Percentiles rank a stretch among this genome's conserved stretches.
Conservation (phyloP, 208 protist genomes). For the Crithidia bombi region DNA sequence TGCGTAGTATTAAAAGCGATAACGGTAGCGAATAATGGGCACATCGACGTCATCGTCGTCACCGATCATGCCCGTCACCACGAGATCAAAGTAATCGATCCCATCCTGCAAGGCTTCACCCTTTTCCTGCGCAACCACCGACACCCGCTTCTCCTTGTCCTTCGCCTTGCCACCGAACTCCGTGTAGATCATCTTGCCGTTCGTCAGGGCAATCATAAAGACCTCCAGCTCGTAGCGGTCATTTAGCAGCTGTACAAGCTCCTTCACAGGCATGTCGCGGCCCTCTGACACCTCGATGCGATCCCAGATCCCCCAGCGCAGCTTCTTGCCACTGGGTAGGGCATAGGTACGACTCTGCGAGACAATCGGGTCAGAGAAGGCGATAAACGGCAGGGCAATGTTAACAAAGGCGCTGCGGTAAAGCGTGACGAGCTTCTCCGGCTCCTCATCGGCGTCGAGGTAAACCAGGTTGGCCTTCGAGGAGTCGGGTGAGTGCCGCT, state of each 20-base stretch:
- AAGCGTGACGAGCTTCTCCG: slow-evolving; percentile 56
- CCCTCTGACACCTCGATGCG: slow-evolving; percentile 95
- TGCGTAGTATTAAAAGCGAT: slow-evolving; percentile 19
- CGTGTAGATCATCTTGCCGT: slow-evolving; percentile 87
- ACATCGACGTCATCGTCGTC: slow-evolving; percentile 84
- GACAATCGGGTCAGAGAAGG: slow-evolving; percentile 96
- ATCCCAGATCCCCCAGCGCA: slow-evolving; percentile 96
- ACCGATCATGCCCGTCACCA: slow-evolving; percentile 78
- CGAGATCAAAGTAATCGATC: slow-evolving; percentile 73
- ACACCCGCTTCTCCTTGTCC: slow-evolving; percentile 72
- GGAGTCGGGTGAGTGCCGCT: slow-evolving; percentile 4
- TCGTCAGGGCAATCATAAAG: slow-evolving; percentile 91
- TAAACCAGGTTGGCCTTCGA: slow-evolving; percentile 10
- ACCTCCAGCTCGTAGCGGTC: slow-evolving; percentile 91
- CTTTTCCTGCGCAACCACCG: slow-evolving; percentile 60
- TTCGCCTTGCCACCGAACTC: slow-evolving; percentile 79
- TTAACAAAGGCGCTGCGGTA: slow-evolving; percentile 98
- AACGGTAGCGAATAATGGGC: slow-evolving; percentile 77
- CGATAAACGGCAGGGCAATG: slow-evolving; percentile 96
- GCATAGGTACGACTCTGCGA: slow-evolving; percentile 56
- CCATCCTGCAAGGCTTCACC: slow-evolving; percentile 59
- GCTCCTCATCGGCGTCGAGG: slow-evolving; percentile 39
- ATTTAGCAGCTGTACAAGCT: slow-evolving; percentile 92
- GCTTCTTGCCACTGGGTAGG: slow-evolving; percentile 51
- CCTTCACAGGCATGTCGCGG: slow-evolving; percentile 91